These are phyloP conservation scores for Zelonia costaricensis DNA, from an alignment of 208 protist genomes.

Conservation along the genomic window DNA sequence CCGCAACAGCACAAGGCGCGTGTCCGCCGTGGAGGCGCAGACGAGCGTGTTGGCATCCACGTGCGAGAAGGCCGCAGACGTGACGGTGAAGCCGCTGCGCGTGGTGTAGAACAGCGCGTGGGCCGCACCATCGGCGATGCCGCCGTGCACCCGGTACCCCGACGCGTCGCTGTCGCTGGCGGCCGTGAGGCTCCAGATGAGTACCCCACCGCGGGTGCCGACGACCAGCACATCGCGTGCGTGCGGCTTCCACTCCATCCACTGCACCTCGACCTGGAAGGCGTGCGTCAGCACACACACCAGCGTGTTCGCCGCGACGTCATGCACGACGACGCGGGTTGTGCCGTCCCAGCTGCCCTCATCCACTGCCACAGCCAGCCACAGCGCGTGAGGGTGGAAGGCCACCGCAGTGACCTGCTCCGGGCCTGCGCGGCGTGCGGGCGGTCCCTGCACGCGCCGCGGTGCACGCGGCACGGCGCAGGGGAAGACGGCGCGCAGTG, in stretches of 20 bases:
- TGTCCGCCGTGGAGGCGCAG: slow-evolving; percentile 49
- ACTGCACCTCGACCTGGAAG: slow-evolving; percentile 61
- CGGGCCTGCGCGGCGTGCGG: slow-evolving; percentile 17
- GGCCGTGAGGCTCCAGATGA: slow-evolving; percentile 63
- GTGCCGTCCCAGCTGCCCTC: slow-evolving; percentile 38
- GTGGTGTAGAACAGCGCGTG: slow-evolving; percentile 72
- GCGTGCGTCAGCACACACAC: slow-evolving; percentile 65
- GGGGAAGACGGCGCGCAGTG: slow-evolving; percentile 53
- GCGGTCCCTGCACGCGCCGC: slow-evolving; percentile 9
- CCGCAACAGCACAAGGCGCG: slow-evolving; percentile 61
- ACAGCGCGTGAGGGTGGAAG: slow-evolving; percentile 50
- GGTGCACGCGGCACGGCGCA: slow-evolving; percentile 40
- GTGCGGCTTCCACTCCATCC: slow-evolving; percentile 75
- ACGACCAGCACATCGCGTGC: slow-evolving; percentile 70
- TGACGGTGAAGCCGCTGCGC: slow-evolving; percentile 33
- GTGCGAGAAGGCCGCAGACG: slow-evolving; percentile 52
- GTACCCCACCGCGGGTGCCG: slow-evolving; percentile 70
- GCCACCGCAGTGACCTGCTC: slow-evolving; percentile 58
- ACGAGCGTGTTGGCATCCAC: slow-evolving; percentile 58
- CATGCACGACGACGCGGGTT: slow-evolving; percentile 64
- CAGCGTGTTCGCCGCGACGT: slow-evolving; percentile 38
- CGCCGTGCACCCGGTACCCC: no score
- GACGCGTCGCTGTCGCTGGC: slow-evolving; percentile 5
- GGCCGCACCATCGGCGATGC: slow-evolving; percentile 17
- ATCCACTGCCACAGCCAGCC: slow-evolving; percentile 71